Conservation (phyloP, 306 rosid species). For the Datisca glomerata region DNA sequence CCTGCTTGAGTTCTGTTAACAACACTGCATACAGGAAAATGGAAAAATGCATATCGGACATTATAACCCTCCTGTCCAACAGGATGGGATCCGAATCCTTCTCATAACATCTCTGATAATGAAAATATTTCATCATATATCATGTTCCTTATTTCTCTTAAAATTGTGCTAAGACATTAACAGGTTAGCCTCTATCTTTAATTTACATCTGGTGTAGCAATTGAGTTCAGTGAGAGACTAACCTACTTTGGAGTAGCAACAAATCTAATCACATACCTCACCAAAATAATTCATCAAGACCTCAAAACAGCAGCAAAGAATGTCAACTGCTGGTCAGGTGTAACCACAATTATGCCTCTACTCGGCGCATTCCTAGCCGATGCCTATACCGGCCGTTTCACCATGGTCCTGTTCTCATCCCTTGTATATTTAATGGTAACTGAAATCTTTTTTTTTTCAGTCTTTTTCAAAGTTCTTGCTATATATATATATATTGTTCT, state of each 20-base stretch:
- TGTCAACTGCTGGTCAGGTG: slow-evolving; percentile 76
- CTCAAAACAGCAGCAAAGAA: slow-evolving; percentile 63
- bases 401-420: slow-evolving; percentile 42
- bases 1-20: no score
- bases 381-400: slow-evolving; percentile 69
- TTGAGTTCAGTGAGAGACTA: slow-evolving; percentile 75
- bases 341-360: slow-evolving; percentile 64
- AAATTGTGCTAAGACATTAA: no score
- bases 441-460: background rate
- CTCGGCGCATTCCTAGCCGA: slow-evolving; percentile 83
- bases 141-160: no score
- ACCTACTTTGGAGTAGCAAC: slow-evolving; percentile 72
- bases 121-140: no score
- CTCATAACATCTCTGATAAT: no score
- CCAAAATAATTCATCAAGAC: slow-evolving; percentile 61
- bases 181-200: no score
- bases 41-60: no score
- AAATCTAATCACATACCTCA: slow-evolving; percentile 60
- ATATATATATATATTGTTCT: background rate
- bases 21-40: no score
- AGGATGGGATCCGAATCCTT: no score
- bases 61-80: no score
- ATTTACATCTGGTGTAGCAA: slow-evolving; percentile 47
- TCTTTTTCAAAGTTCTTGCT: background rate
- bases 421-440: slow-evolving; percentile 55